Evolutionary conservation across 2,329 filamentous ascomycete genomes (phyloP), one percentile per base, ranked within the genome.

Genomic region (Phoma herbarum): DNA sequence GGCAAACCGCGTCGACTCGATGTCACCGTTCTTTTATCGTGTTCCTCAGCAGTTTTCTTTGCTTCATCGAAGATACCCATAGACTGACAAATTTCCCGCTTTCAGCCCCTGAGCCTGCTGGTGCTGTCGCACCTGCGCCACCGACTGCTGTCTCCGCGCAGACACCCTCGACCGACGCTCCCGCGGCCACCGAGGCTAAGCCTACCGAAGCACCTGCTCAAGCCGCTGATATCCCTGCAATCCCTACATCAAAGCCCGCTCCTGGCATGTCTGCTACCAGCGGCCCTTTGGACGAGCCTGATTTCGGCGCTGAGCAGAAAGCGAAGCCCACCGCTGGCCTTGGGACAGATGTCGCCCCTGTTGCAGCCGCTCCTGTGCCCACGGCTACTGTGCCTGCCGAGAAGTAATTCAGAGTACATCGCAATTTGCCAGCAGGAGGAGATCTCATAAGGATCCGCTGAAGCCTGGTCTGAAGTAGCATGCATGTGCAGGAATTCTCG

Each of bases 221-320:
- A 35, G 43, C 43, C 23, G 52, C 57, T 12, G 42, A 52, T 4
- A 44, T 56, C 11, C 58, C 58, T 22, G 44, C 29, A 2, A 53
- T 74, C 39, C 72, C 75, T 4, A 53, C 65, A 8, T 62, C 61
- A 12, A 66, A 71, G 60, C 68, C 70, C 23, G 74, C 73, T 22
- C 72, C 72, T 18, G 75, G 75, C 31, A 78, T 78, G 76, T 77
- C 73, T 33, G 76, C 76, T 12, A 78, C 76, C 10, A 77, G 73
- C 31, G 76, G 76, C 16, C 76, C 76, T 10, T 57, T 78, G 66
- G 74, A 75, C 23, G 66, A 75, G 49, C 69, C 68, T 25, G 65
- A 70, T 52, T 73, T 76, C 37, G 59, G 58, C 25, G 61, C 63
- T 18, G 67, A 70, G 11, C 61, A 63, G 10, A 68, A 70, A 62